These are phyloP conservation scores for Phytomonas serpens DNA, from an alignment of 208 protist species.

Conservation along the genomic window DNA sequence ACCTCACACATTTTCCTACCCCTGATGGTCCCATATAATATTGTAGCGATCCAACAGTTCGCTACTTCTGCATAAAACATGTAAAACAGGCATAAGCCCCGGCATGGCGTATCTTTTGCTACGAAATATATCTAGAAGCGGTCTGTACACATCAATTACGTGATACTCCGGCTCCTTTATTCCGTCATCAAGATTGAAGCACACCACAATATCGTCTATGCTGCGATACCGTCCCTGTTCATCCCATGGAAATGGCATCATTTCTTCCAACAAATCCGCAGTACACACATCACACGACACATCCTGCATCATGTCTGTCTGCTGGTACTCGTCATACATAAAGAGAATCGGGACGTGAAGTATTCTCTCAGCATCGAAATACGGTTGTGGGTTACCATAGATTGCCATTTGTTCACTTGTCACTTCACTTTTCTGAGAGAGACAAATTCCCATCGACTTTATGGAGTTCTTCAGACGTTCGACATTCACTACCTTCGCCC, in stretches of 20 bases:
- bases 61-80: constrained; percentile 55
- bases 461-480: constrained; percentile 60
- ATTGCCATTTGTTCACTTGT: constrained; percentile 77
- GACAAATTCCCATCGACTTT: constrained; percentile 49
- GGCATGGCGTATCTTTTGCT: constrained; percentile 67
- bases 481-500: constrained; percentile 39
- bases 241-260: constrained; percentile 87
- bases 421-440: constrained; percentile 49
- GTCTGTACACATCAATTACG: constrained; percentile 50
- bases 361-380: constrained; percentile 63
- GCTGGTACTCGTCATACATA: constrained; percentile 91
- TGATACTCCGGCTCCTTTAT: constrained; percentile 68
- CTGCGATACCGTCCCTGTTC: constrained; percentile 43
- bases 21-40: constrained; percentile 12
- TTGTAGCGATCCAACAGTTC: constrained; percentile 51
- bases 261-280: constrained; percentile 55
- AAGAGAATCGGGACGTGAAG: constrained; percentile 91
- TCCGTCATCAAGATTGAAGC: constrained; percentile 85
- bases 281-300: constrained; percentile 67
- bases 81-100: constrained; percentile 60
- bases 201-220: constrained; percentile 54
- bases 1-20: background rate
- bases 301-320: constrained; percentile 90
- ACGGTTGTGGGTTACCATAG: constrained; percentile 67
- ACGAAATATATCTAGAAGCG: constrained; percentile 80